phyloP scores from a whole-genome alignment of 495 filamentous ascomycete species.

The Hyphodiscus hymeniophilus region DNA sequence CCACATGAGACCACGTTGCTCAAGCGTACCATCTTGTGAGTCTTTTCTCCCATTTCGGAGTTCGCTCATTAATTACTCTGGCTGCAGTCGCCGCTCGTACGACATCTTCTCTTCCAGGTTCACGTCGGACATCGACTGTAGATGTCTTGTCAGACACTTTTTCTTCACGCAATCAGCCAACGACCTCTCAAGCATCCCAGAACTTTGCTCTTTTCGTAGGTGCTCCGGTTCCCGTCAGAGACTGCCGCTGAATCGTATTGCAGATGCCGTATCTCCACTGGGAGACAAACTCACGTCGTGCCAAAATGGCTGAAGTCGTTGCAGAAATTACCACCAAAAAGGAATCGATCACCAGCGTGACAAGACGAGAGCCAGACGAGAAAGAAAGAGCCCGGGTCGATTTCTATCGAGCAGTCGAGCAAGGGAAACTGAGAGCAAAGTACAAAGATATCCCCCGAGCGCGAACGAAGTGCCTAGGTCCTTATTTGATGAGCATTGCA shows the following conservation, averaged over 20 bases:
- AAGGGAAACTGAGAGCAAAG: not conserved
- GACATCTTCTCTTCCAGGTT: too few relatives aligned
- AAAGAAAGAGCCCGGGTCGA: slow-evolving; percentile 1
- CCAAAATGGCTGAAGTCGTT: slow-evolving; percentile 13
- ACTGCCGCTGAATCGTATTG: not conserved
- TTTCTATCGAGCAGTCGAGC: not conserved
- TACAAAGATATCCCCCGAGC: not conserved
- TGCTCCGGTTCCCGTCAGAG: not conserved
- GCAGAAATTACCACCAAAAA: slow-evolving; percentile 5
- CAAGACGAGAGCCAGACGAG: not conserved
- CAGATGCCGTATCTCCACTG: slow-evolving; percentile 19
- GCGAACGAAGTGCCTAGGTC: not conserved
- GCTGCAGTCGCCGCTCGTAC: not conserved
- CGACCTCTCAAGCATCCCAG: not conserved
- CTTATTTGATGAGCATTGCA: slow-evolving; percentile 30
- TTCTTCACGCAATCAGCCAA: not conserved
- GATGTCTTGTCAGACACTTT: not conserved
- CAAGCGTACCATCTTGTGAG: not conserved
- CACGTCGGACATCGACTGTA: not conserved
- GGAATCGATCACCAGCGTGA: not conserved
- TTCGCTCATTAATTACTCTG: slow-evolving; percentile 7
- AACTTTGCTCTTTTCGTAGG: slow-evolving; percentile 12
- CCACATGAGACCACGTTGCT: not conserved
- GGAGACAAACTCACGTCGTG: slow-evolving; percentile 14
- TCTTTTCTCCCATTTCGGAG: not conserved